Percentiles rank a stretch among this genome's conserved stretches.
phyloP scores from a whole-genome alignment of 2,329 filamentous ascomycete genomes.

The Bipolaris bicolor region DNA sequence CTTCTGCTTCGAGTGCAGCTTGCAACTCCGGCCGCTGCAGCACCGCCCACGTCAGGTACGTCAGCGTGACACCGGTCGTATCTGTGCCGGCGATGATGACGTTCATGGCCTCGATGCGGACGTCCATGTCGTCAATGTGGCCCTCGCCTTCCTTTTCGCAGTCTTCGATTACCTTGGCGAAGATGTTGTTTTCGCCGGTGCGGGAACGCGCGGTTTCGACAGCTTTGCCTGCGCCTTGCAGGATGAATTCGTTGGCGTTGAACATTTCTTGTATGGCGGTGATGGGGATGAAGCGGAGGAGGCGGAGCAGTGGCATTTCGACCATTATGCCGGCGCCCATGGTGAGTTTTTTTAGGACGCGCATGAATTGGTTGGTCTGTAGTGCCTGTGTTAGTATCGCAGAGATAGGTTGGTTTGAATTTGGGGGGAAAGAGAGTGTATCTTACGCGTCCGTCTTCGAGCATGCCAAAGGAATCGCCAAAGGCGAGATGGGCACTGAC shows the following conservation, averaged over 20 bases:
- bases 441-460: conserved; percentile 47
- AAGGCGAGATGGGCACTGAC: conserved; percentile 47
- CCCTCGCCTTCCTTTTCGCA: conserved; percentile 37
- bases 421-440: no score
- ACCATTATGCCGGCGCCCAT: conserved; percentile 47
- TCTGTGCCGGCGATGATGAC: conserved; percentile 47
- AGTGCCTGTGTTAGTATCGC: no score
- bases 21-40: conserved; percentile 31
- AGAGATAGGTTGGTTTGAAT: no score
- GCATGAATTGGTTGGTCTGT: conserved; percentile 47
- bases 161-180: conserved; percentile 43
- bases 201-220: conserved; percentile 39
- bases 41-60: conserved; percentile 46
- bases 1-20: conserved; percentile 30
- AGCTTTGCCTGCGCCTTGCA: conserved; percentile 38
- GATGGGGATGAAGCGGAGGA: conserved; percentile 43
- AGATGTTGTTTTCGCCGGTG: conserved; percentile 42
- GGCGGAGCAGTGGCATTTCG: conserved; percentile 44
- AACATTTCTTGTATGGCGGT: conserved; percentile 41
- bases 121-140: conserved; percentile 42
- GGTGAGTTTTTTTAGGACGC: conserved; percentile 45
- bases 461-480: conserved; percentile 49
- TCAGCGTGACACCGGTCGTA: conserved; percentile 44
- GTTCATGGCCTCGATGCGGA: conserved; percentile 42
- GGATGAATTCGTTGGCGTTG: conserved; percentile 44